Conservation (phyloP, 305 asterid genomes). For the Solanum hybrid region DNA sequence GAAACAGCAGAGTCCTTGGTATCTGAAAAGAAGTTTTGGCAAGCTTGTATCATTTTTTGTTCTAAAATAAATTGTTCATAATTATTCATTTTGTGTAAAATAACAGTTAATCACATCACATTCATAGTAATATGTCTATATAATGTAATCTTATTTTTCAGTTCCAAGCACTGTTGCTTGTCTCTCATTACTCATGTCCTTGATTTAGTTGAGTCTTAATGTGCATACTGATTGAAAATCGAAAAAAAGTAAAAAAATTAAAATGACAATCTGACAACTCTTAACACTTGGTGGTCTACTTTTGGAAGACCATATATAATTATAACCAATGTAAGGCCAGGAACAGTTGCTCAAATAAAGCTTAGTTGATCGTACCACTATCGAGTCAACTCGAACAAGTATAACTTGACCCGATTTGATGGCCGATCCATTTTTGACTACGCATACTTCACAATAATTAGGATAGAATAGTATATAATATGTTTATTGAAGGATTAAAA, state of each 20-base stretch:
- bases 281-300: background rate
- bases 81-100: background rate
- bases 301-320: background rate
- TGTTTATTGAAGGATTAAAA: accelerated
- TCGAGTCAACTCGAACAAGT: background rate
- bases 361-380: background rate
- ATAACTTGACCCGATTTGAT: background rate
- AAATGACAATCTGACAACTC: background rate
- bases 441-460: background rate
- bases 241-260: background rate
- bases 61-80: background rate
- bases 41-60: background rate
- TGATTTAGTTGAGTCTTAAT: background rate
- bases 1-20: background rate
- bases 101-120: background rate
- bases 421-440: background rate
- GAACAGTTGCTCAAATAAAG: background rate
- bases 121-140: background rate
- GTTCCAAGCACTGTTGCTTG: background rate
- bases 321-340: background rate
- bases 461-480: background rate
- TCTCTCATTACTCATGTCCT: background rate
- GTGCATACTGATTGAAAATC: background rate
- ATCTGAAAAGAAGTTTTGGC: background rate
- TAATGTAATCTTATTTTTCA: background rate